Conservation (phyloP, 257 asterid genomes). For the Solanum infundibuliforme region DNA sequence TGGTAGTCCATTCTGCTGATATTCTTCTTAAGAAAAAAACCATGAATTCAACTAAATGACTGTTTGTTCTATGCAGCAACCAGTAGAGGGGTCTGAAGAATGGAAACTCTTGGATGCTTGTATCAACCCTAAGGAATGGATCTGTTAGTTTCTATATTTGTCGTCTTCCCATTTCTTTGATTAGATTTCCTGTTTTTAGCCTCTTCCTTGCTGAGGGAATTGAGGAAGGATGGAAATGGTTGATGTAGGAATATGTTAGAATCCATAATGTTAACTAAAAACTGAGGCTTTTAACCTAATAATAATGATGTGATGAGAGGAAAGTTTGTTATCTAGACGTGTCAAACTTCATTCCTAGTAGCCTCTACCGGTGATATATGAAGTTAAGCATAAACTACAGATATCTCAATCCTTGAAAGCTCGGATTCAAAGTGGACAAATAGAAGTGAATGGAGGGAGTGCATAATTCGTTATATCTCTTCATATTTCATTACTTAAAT, state of each 20-base stretch:
- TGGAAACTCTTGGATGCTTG: constrained; percentile 97
- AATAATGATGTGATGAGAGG: background rate
- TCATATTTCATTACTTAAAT: too few species aligned
- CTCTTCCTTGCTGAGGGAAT: background rate
- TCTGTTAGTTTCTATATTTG: constrained; percentile 16
- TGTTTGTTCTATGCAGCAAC: constrained; percentile 48
- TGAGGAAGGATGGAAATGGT: background rate
- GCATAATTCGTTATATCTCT: too few species aligned
- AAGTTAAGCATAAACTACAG: background rate
- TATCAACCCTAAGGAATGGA: constrained; percentile 94
- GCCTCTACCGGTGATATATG: background rate
- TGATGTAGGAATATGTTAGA: background rate
- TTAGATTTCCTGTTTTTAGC: background rate
- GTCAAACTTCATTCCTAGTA: background rate
- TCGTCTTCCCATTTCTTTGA: background rate
- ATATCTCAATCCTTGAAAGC: background rate
- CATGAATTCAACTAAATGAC: background rate
- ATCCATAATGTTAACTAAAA: background rate
- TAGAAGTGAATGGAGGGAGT: background rate
- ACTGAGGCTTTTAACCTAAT: background rate
- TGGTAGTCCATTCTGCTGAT: background rate
- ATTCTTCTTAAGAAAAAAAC: background rate
- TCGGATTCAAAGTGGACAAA: too few species aligned
- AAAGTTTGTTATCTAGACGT: background rate
- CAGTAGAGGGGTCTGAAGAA: constrained; percentile 92